Evolutionary conservation across 371 early-diverging fungal species (phyloP), one percentile per base, ranked within the genome.

Genomic region (Mucor indicus): DNA sequence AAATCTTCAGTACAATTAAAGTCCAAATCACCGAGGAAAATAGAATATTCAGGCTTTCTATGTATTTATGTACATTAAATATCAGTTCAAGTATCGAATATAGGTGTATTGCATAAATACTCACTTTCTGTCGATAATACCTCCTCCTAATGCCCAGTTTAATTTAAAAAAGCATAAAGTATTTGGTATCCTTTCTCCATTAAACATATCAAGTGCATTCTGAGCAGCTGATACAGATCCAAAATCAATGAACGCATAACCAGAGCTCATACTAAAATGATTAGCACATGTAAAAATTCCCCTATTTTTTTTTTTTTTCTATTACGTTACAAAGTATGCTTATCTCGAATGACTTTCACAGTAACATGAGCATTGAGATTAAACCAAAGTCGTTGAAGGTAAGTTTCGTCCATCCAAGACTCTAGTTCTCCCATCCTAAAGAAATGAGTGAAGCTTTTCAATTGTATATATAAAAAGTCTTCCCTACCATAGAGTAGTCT

Each of bases 291-390:
- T n/a, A n/a, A n/a, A n/a, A n/a, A n/a, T n/a, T n/a, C n/a, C n/a
- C n/a, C n/a, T n/a, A n/a, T n/a, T n/a, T 12, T 7, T 31, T 44
- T 2, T 11, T 24, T 23, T 20, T 27, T 36, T 42, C 10, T 17
- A 4, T 19, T 15, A 13, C 29, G 35, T 51, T 72, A 80, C 89
- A 81, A 79, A 13, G 88, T 80, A 36, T 66, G 11, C 44, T 85
- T 87, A 63, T 94, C 90, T 33, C 88, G 79, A 69, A 94, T 91
- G 67, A 89, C 81, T 67, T 93, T 93, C 29, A 91, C 91, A 2
- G 78, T 60, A 2, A 88, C 89, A 21, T 57, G 44, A 40, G 83
- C 81, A 32, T 85, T 84, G n/a, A 82, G 21, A 31, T 55, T 64
- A 16, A 65, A 79, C 90, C 89, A 90, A 3, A 83, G 43, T 50